Evolutionary conservation across 2,329 filamentous ascomycete genomes (phyloP), one percentile per base, ranked within the genome.

Genomic region (Ceratocystis harringtonii): DNA sequence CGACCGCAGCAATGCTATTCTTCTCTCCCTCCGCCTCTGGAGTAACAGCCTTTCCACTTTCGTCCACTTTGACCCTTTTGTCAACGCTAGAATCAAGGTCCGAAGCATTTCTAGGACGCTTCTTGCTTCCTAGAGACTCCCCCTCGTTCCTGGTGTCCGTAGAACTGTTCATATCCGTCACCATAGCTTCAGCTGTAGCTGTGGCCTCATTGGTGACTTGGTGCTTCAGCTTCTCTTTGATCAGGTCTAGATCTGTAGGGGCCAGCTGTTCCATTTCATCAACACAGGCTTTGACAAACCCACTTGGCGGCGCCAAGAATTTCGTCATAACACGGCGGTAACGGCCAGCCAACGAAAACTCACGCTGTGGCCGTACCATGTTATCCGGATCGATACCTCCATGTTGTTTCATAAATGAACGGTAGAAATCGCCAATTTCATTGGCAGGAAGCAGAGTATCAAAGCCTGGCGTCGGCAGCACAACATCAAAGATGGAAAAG

Each of bases 381-480:
- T 90, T 81, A 71, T 87, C 81, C 0, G 94, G 92, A 73, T 95
- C 85, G 12, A 99, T 79, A 1, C 79, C 77, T 10, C 92, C 92
- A 68, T 94, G 92, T 68, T 84, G 81, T 61, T 88, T 82, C 95
- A 99, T 99, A 76, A 96, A 95, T 1, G 84, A 80, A 69, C 81
- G 81, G 76, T 97, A 99, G 74, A 87, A 95, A 2, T 84, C 80
- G n/a, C 88, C 90, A 68, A 96, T 84, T 44, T 84, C 84, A 73
- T 99, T 97, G 25, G 79, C 73, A 0, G 94, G 94, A 72, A 97
- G 99, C 44, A 89, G 75, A 48, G 97, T 83, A 70, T 96, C 91
- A 76, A 86, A 96, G 19, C 94, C 94, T 0, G 94, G 94, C n/a
- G 88, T 86, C 2, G 95, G 92, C 1, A 99, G 80, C 12, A 99